phyloP scores from a whole-genome alignment of 768 basidiomycete species.

The Trametes meyenii region DNA sequence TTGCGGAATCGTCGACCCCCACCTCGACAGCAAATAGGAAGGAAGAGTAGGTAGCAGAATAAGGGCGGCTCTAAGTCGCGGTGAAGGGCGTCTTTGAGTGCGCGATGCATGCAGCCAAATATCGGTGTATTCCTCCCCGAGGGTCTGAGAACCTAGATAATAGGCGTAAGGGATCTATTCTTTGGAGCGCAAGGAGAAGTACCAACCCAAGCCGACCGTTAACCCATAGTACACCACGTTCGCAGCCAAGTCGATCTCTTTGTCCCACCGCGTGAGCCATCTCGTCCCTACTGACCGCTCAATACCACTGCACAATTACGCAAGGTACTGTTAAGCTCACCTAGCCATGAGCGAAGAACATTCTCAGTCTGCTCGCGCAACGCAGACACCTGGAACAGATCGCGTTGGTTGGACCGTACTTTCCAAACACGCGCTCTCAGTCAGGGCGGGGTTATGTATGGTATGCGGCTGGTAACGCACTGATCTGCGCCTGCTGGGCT shows the following conservation, averaged over 20 bases:
- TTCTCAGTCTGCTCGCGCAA: conserved; percentile 76
- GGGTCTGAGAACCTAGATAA: conserved; percentile 68
- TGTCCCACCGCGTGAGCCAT: conserved; percentile 79
- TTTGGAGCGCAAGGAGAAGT: background rate
- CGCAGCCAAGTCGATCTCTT: conserved; percentile 70
- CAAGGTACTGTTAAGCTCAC: conserved; percentile 41
- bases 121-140: conserved; percentile 92
- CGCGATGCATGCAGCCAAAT: conserved; percentile 70
- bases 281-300: conserved; percentile 61
- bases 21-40: conserved; percentile 58
- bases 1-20: conserved; percentile 41
- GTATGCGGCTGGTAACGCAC: conserved; percentile 46
- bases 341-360: conserved; percentile 77
- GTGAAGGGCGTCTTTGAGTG: conserved; percentile 47
- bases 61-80: conserved; percentile 49
- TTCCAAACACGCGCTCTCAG: conserved; percentile 1
- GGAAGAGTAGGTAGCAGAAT: conserved; percentile 71
- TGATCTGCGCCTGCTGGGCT: conserved; percentile 87
- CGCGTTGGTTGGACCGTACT: conserved; percentile 88
- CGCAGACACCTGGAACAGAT: conserved; percentile 73
- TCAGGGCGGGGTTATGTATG: background rate
- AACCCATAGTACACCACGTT: conserved; percentile 75
- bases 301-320: conserved; percentile 14
- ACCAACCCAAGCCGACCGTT: conserved; percentile 72
- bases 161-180: background rate